Base-by-base conservation (phyloP, 2,329 filamentous ascomycete genomes). In the Sclerotinia subarctica region DNA sequence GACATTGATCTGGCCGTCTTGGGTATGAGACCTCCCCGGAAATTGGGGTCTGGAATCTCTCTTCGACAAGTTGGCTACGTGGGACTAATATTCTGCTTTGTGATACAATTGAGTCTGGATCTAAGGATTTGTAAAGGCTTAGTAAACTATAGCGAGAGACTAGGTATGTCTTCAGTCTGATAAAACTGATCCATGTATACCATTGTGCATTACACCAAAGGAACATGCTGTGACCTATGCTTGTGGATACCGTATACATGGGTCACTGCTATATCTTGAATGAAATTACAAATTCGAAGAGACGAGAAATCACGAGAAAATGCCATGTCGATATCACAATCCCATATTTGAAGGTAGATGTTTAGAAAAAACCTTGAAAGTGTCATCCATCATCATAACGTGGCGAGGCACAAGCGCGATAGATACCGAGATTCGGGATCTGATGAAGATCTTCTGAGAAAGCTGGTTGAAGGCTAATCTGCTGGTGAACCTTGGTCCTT, bases 381-480 rank as follows among this genome's bases (percentile, higher is more conserved):
- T n/a, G 13, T 10, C 21, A 19, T 2, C 38, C 15, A 7, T 17
- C 21, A 19, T 10, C 38, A 13, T 46, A 46, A 21, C 10, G 24
- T 59, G 19, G 42, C 19, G 17, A 60, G 42, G 42, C 57, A 60
- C 26, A 47, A 60, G 58, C 42, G 42, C 8, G 24, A 10, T 42
- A 53, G 60, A 64, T 53, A n/a, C 60, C 49, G 60, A 64, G 35
- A n/a, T 53, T 64, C 47, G 47, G 60, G 29, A 64, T 64, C 21
- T 64, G 47, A 29, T 13, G 32, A 42, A 21, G 47, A 52, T 52
- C 32, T 17, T 42, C 38, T 42, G 24, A 42, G n/a, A 32, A 60
- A 15, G 42, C 26, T 46, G 57, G n/a, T 10, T 56, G 10, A 59
- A 59, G 46, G 35, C 38, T 59, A 47, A 24, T 29, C 29, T 29